phyloP scores from a whole-genome alignment of 192 early-diverging fungal species.

The Anaeromyces robustus region DNA sequence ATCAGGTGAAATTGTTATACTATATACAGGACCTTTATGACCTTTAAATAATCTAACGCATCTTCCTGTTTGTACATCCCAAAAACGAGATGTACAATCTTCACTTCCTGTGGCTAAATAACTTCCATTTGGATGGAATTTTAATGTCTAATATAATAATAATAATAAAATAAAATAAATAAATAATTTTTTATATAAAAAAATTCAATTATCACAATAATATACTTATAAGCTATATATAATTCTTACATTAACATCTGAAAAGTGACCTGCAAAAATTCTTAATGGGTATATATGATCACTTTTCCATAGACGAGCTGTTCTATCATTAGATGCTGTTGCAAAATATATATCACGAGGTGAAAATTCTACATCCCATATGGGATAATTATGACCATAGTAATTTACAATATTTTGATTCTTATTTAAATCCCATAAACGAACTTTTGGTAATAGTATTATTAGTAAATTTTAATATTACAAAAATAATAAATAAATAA shows the following conservation, averaged over 20 bases:
- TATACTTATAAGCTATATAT: constrained; percentile 3
- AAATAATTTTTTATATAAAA: no score
- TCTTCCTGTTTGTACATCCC: constrained; percentile 81
- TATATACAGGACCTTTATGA: constrained; percentile 64
- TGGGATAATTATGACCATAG: constrained; percentile 89
- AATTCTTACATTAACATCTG: constrained; percentile 77
- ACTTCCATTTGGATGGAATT: constrained; percentile 92
- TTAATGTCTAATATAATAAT: constrained; percentile 42
- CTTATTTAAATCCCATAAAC: constrained; percentile 90
- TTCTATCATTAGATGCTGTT: constrained; percentile 86
- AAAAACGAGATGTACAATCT: constrained; percentile 75
- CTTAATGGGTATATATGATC: constrained; percentile 95
- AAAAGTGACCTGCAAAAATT: constrained; percentile 93
- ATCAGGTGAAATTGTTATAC: constrained; percentile 81
- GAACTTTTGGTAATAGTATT: no score
- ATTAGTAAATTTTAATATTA: constrained; percentile 2
- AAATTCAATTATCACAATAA: not conserved
- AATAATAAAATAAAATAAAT: not conserved
- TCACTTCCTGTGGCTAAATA: constrained; percentile 85
- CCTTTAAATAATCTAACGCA: constrained; percentile 82
- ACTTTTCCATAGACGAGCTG: constrained; percentile 90
- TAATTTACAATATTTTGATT: constrained; percentile 80
- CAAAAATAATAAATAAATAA: not conserved
- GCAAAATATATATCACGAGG: constrained; percentile 92
- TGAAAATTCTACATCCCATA: constrained; percentile 91